phyloP scores from a whole-genome alignment of 116 monocot species.

The Cymodocea nodosa region DNA sequence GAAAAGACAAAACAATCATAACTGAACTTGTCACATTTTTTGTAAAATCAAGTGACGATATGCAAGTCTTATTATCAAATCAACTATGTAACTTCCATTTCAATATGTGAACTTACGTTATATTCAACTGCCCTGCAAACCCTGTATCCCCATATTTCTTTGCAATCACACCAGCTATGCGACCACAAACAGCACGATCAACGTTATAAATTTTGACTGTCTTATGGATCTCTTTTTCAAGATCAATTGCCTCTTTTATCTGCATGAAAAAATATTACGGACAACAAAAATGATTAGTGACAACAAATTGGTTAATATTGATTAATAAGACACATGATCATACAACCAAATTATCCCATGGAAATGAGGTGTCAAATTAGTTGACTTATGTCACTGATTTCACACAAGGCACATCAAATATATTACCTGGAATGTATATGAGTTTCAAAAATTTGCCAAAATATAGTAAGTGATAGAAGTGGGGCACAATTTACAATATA shows the following conservation, averaged over 20 bases:
- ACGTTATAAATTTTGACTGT: slow-evolving; percentile 64
- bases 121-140: slow-evolving; percentile 92
- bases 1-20: background rate
- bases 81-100: background rate
- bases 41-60: background rate
- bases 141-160: slow-evolving; percentile 99
- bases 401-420: no score
- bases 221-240: slow-evolving; percentile 74
- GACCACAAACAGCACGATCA: slow-evolving; percentile 97
- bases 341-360: no score
- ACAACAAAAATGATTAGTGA: background rate
- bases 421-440: no score
- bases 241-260: slow-evolving; percentile 81
- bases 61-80: background rate
- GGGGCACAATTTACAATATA: no score
- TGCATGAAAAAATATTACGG: slow-evolving; percentile 12
- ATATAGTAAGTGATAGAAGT: no score
- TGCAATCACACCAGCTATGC: slow-evolving; percentile 94
- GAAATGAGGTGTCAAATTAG: no score
- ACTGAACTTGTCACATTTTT: background rate
- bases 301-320: no score
- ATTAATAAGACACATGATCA: no score
- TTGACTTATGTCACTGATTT: no score
- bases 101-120: slow-evolving; percentile 40
- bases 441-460: no score